Percentiles rank a stretch among this genome's conserved stretches.
Evolutionary conservation across 441 rosid genomes (phyloP).

Genomic region (Populus trichocarpa): DNA sequence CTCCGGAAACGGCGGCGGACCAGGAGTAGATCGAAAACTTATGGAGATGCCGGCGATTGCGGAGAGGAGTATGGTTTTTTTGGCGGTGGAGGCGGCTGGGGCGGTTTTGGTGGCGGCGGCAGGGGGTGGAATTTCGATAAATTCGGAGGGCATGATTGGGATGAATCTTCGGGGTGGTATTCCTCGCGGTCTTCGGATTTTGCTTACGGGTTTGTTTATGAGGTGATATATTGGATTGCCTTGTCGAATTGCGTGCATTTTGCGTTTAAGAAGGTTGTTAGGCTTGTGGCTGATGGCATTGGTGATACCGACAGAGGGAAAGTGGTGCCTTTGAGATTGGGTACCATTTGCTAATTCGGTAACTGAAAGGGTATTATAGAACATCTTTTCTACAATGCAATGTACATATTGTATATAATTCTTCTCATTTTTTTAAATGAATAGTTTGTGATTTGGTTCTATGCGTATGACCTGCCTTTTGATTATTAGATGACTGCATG

Average conservation of each 20-base stretch:
- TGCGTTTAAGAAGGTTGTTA: constrained; percentile 64
- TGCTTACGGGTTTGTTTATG: constrained; percentile 72
- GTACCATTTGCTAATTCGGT: constrained; percentile 42
- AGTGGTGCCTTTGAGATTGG: constrained; percentile 40
- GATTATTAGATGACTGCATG: background rate
- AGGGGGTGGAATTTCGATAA: constrained; percentile 60
- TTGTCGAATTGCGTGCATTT: constrained; percentile 81
- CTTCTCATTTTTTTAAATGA: background rate
- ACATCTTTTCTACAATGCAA: background rate
- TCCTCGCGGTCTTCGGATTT: constrained; percentile 40
- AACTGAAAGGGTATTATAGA: constrained; percentile 5
- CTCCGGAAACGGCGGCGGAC: constrained; percentile 52
- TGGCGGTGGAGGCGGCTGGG: constrained; percentile 41
- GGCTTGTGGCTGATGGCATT: constrained; percentile 32
- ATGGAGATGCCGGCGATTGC: constrained; percentile 47
- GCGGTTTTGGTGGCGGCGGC: constrained; percentile 47
- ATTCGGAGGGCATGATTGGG: constrained; percentile 55
- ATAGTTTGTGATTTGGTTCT: background rate
- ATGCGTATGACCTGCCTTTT: background rate
- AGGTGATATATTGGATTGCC: constrained; percentile 85
- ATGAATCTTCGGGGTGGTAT: constrained; percentile 51
- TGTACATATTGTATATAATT: background rate
- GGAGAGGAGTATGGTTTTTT: constrained; percentile 38
- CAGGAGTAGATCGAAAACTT: constrained; percentile 37
- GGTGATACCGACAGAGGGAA: constrained; percentile 51